Evolutionary conservation across 495 filamentous ascomycete genomes (phyloP).

Genomic region (Chaetomium fimeti): DNA sequence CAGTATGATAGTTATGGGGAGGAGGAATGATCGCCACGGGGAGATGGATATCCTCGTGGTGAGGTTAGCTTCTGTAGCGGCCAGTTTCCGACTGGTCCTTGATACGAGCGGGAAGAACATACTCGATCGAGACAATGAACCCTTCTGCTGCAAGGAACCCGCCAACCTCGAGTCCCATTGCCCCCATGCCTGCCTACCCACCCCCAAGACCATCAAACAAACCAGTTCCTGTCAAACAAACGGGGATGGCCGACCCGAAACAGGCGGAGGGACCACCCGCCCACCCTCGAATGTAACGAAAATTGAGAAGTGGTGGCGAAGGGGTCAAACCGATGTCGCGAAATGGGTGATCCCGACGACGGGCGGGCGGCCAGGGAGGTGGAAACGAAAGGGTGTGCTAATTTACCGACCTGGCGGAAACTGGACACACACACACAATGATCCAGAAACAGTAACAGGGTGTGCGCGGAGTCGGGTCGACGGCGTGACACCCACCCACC

Average conservation of each 20-base stretch:
- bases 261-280: background rate
- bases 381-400: background rate
- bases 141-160: background rate
- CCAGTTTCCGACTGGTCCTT: background rate
- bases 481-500: no score
- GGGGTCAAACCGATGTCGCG: background rate
- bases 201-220: background rate
- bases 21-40: background rate
- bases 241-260: background rate
- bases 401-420: background rate
- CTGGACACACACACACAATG: background rate
- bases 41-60: background rate
- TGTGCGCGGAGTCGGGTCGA: background rate
- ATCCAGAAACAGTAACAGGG: background rate
- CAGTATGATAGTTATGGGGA: background rate
- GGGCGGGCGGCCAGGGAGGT: no score
- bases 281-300: background rate
- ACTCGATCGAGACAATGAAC: background rate
- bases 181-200: background rate
- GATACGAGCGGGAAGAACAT: background rate
- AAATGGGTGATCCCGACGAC: background rate
- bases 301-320: background rate
- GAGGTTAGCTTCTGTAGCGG: background rate
- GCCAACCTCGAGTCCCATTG: no score
- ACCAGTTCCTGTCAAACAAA: conserved; percentile 1